phyloP scores from a whole-genome alignment of 768 basidiomycete species.

The Naganishia randhawae region DNA sequence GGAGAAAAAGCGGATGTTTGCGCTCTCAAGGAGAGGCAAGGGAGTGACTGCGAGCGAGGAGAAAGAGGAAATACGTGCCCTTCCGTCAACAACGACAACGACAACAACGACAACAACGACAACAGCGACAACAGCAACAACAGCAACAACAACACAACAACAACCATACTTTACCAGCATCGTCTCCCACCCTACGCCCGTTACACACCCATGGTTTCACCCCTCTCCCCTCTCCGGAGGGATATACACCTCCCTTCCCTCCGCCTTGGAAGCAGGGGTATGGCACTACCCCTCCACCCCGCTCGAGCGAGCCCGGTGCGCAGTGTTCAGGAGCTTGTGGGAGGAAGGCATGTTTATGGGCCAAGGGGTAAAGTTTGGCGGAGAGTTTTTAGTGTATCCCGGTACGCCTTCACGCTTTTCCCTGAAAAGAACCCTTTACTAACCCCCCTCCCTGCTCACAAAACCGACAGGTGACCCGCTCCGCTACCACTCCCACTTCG shows the following conservation, averaged over 20 bases:
- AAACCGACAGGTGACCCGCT: conserved; percentile 67
- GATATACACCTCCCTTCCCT: conserved; percentile 59
- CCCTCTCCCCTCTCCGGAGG: conserved; percentile 42
- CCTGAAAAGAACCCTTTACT: too few species aligned
- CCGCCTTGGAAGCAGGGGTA: conserved; percentile 64
- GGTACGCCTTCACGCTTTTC: conserved; percentile 55
- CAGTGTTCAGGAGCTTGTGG: conserved; percentile 75
- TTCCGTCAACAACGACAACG: background rate
- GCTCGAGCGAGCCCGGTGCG: conserved; percentile 69
- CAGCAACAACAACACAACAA: background rate
- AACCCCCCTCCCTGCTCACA: background rate
- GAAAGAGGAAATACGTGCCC: background rate
- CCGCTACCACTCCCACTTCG: conserved; percentile 95
- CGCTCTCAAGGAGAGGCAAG: conserved; percentile 38
- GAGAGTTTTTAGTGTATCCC: conserved; percentile 93
- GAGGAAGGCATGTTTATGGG: conserved; percentile 82
- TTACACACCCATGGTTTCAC: conserved; percentile 66
- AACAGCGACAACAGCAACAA: background rate
- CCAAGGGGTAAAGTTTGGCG: conserved; percentile 87
- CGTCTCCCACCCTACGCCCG: conserved; percentile 54
- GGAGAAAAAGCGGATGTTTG: conserved; percentile 45
- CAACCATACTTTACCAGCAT: conserved; percentile 36
- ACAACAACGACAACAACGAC: background rate
- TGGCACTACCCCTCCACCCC: conserved; percentile 71
- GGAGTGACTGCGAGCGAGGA: conserved; percentile 57